phyloP scores from a whole-genome alignment of 176 grass and related monocot species.

The Cenchrus purpureus region DNA sequence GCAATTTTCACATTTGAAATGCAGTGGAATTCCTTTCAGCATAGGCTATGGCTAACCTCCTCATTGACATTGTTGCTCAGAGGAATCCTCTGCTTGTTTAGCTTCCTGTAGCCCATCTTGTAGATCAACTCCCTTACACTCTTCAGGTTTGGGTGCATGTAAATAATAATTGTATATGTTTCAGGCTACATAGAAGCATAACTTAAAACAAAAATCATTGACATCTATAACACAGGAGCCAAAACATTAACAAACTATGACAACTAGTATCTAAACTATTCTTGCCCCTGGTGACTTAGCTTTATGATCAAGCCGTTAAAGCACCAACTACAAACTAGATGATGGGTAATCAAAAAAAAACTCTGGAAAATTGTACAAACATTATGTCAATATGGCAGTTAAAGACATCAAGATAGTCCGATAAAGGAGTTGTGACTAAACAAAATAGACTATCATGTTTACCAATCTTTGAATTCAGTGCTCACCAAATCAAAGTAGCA shows the following conservation, averaged over 20 bases:
- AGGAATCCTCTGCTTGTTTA: slow-evolving; percentile 81
- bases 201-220: neutral
- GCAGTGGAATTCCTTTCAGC: neutral
- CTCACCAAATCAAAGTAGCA: no score
- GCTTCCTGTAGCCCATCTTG: slow-evolving; percentile 78
- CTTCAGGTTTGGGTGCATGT: slow-evolving; percentile 81
- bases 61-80: slow-evolving; percentile 67
- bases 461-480: neutral
- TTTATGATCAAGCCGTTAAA: neutral
- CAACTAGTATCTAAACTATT: neutral
- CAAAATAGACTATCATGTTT: neutral
- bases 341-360: neutral
- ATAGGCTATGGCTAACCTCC: slow-evolving; percentile 36
- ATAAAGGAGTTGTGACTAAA: neutral
- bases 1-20: no score
- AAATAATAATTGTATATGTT: neutral
- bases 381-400: neutral
- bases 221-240: no score
- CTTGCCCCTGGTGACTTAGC: neutral
- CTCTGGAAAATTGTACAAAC: no score
- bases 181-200: neutral
- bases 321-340: neutral
- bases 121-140: slow-evolving; percentile 80
- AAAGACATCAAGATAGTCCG: neutral
- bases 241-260: neutral